These are phyloP conservation scores for Claviceps sp. DNA, from an alignment of 2,329 filamentous ascomycete species.

Conservation along the genomic window DNA sequence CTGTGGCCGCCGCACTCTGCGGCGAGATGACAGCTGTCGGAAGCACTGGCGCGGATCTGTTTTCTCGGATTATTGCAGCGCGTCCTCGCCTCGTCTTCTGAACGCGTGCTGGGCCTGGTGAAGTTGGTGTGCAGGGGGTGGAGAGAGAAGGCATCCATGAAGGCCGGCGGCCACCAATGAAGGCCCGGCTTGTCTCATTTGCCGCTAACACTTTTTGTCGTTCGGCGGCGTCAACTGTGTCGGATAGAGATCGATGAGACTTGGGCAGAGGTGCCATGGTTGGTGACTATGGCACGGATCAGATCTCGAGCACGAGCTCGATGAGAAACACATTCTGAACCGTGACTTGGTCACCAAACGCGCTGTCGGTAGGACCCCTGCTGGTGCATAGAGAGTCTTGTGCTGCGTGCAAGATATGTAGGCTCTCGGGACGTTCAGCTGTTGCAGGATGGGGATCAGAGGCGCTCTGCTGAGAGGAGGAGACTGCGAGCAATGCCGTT, in stretches of 20 bases:
- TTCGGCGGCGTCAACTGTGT: background rate
- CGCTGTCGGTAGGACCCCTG: background rate
- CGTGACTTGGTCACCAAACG: background rate
- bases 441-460: too few species aligned
- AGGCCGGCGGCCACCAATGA: slow-evolving; percentile 3
- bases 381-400: too few species aligned
- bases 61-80: background rate
- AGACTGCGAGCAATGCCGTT: too few species aligned
- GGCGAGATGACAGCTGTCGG: background rate
- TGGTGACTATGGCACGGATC: background rate
- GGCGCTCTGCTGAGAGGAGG: too few species aligned
- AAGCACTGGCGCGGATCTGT: background rate
- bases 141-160: slow-evolving; percentile 2
- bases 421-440: too few species aligned
- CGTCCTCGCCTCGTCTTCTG: background rate
- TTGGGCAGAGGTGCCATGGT: background rate
- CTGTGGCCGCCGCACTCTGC: background rate
- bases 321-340: background rate
- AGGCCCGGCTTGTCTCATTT: slow-evolving; percentile 5
- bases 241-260: background rate
- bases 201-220: slow-evolving; percentile 1
- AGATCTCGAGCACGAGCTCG: background rate
- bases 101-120: background rate
- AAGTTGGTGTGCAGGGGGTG: background rate
- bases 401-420: too few species aligned